Evolutionary conservation across 2,329 filamentous ascomycete species (phyloP), one percentile per base, ranked within the genome.

Genomic region (Talaromyces funiculosus): DNA sequence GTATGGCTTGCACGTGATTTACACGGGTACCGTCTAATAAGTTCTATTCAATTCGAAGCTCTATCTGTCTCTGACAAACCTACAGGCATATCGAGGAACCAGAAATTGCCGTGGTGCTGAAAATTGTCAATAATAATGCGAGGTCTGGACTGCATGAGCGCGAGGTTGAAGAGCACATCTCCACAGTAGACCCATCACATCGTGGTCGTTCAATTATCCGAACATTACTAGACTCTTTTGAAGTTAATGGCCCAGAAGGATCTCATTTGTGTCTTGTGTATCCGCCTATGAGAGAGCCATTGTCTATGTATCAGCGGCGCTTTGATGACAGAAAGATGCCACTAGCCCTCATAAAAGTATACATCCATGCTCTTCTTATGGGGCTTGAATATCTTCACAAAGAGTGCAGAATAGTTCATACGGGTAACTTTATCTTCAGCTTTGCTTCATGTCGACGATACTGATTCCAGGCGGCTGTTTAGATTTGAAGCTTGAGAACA

Each of bases 281-380:
- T 68, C 70, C 69, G 3, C 78, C 76, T 16, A 69, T 82, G 24
- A 77, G 74, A 68, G 76, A 80, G 56, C 80, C 72, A 67, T 65
- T 78, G 0, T 61, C 68, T 42, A 64, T 68, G 3, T 78, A 80
- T 53, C 64, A 81, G 8, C 63, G 62, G 33, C 77, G 76, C 22
- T 80, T 78, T 59, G 75, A 57, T 14, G 10, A 45, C 37, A 60
- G 37, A 40, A 40, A 18, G 37, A 40, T 40, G n/a, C 37, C 37
- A 16, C 37, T 40, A 9, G 16, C 37, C 37, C 37, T 40, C n/a
- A n/a, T 40, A 18, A 40, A 40, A 10, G 9, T 10, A 40, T 40
- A 40, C 8, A 20, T 40, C 9, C n/a, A 10, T 10, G 2, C n/a
- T 40, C 38, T 40, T 40, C n/a, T 40, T 10, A 40, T 3, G 38